Base-by-base conservation (phyloP, 139 green algal genomes). In the Choricystis sp. region DNA sequence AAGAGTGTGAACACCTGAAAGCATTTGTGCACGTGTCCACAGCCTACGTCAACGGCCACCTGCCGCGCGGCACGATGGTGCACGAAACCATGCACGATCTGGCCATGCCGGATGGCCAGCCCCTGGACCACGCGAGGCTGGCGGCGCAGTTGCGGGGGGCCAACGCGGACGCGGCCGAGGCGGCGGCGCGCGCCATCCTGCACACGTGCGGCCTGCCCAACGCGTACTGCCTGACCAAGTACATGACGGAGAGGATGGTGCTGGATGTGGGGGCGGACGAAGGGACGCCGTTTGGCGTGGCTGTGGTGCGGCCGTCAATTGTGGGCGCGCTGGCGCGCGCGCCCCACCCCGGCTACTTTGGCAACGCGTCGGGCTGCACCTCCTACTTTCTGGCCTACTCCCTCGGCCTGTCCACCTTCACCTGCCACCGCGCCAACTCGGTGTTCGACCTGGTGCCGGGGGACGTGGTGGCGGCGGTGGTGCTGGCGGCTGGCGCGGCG, bases 1-100 rank as follows among this genome's bases (percentile, higher is more conserved):
- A 4, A 9, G 29, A 21, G 4, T 68, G 72, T 62, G n/a, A 24
- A 2, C 63, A 59, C n/a, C 69, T 75, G 55, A 20, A 30, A 2
- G 62, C 66, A 14, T 73, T 76, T 55, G 66, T 79, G 27, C 69
- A 79, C 63, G 63, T 73, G 21, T 73, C 65, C 22, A 76, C 69
- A 22, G 68, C 61, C 27, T 79, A 65, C 26, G 69, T 73, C 60
- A 73, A 71, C 28, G 65, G 62, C 65, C 55, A 76, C 59, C 68
- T 65, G 49, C 65, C 72, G 21, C 68, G 65, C 55, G 68, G 71
- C 52, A 31, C 31, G 0, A 9, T 27, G 26, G 59, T 78, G 1
- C 4, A 58, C 16, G 72, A 78, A 62, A 19, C 16, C 25, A 28
- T 75, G 22, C 67, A 75, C 25, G 57, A 57, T 9, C 9, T 52